Evolutionary conservation across 2,329 filamentous ascomycete species (phyloP).

Genomic region (Seiridium unicorne): DNA sequence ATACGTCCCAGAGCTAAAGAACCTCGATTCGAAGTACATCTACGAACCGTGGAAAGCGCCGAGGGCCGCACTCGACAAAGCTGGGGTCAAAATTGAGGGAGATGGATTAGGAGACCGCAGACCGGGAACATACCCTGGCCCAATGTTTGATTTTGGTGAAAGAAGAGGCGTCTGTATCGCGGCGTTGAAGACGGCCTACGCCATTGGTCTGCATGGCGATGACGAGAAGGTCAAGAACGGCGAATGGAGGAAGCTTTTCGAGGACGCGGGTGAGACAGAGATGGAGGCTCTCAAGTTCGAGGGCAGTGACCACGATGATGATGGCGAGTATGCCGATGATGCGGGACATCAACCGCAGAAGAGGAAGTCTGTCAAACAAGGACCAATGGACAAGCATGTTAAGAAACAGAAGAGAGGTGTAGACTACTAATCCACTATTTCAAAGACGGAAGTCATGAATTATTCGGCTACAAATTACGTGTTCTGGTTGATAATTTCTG

Average conservation of each 20-base stretch:
- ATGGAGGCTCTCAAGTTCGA: constrained; percentile 32
- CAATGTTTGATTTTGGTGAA: constrained; percentile 74
- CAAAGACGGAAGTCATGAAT: too few species aligned
- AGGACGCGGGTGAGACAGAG: constrained; percentile 34
- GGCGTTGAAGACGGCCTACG: constrained; percentile 70
- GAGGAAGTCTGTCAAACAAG: constrained; percentile 17
- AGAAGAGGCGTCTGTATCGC: constrained; percentile 61
- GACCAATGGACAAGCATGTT: constrained; percentile 30
- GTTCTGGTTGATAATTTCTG: too few species aligned
- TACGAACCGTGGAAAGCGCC: constrained; percentile 80
- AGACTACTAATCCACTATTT: background rate
- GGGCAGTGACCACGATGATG: constrained; percentile 30
- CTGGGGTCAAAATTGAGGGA: constrained; percentile 56
- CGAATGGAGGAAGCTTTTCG: constrained; percentile 48
- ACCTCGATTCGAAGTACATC: constrained; percentile 66
- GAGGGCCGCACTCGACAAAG: constrained; percentile 65
- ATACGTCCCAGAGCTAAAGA: constrained; percentile 66
- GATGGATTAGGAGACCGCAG: constrained; percentile 41
- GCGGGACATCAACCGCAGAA: constrained; percentile 15
- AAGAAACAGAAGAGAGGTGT: constrained; percentile 25
- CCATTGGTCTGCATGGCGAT: constrained; percentile 62
- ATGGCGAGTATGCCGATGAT: constrained; percentile 27
- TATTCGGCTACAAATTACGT: too few species aligned
- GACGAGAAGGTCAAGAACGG: constrained; percentile 62
- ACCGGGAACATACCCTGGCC: constrained; percentile 63